Base-by-base conservation (phyloP, 2,329 filamentous ascomycete species). In the Exophiala aquamarina region DNA sequence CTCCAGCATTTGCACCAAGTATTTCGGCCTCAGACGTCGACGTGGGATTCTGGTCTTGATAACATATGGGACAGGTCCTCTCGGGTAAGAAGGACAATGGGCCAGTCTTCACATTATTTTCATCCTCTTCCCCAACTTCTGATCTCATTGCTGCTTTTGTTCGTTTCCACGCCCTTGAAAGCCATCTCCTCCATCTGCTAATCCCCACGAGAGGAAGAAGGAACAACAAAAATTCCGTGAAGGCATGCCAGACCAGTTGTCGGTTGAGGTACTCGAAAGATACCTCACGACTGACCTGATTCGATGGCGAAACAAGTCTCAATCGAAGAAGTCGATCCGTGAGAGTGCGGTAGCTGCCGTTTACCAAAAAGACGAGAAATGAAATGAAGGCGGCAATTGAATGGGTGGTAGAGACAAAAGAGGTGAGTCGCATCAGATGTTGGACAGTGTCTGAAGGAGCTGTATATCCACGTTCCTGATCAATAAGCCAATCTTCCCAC, bases 181-280 rank as follows among this genome's bases (percentile, higher is more conserved):
- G 74, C 86, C 92, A 95, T 57, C 91, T 80, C 48, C 89, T 82
- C 93, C 93, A 98, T 56, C 90, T 82, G 61, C 87, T 86, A 58
- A 98, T 92, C 41, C 93, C 93, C 33, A 98, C 87, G n/a, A 98
- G 78, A 0, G 93, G 93, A n/a, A 98, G 77, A 14, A 97, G 80
- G 66, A 97, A 98, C 23, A 98, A 79, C n/a, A 98, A 75, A 61
- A 98, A 98, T 66, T 98, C 93, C 19, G 93, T 98, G 62, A 98
- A 95, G n/a, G 93, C 93, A 69, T 98, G 93, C 93, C 93, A 98
- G 29, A 98, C 93, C 9, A 98, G 82, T 70, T 98, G 93, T 38
- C 93, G 84, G 66, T 98, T 98, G 40, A 97, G 81, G 62, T 96
- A 97, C 70, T 98, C 93, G 64, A 98, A 97, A 1, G 89, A 95